These are phyloP conservation scores for Acanthamoeba royreba DNA, from an alignment of 208 protist species.

Conservation along the genomic window DNA sequence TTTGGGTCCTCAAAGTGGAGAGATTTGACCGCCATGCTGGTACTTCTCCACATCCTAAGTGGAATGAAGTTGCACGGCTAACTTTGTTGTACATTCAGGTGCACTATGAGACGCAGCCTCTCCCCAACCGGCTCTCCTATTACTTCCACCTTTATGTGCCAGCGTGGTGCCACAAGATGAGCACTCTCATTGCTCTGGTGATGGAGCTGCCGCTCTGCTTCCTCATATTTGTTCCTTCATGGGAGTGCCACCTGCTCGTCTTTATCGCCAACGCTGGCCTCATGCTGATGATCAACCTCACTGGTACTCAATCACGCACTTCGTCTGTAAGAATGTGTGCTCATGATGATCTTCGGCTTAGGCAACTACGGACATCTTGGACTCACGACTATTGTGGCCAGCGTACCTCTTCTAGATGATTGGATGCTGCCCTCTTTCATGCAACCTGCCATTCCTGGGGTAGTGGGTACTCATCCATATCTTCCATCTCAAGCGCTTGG, in stretches of 20 bases:
- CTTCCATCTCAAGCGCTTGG: neutral
- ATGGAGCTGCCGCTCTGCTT: conserved; percentile 5
- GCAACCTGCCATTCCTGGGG: neutral
- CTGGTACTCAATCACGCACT: neutral
- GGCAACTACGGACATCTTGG: neutral
- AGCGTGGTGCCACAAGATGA: neutral
- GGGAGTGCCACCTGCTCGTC: neutral
- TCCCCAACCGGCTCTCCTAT: neutral
- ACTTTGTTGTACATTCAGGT: neutral
- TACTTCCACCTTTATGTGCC: conserved; percentile 5
- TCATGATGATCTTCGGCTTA: neutral
- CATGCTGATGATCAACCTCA: conserved; percentile 4
- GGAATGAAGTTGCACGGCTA: neutral
- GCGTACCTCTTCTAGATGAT: conserved; percentile 11
- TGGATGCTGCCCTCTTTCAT: conserved; percentile 17
- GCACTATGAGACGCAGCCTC: conserved; percentile 33
- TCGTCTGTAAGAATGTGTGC: neutral
- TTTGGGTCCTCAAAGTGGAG: conserved; percentile 18
- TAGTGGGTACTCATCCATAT: neutral
- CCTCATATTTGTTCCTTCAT: neutral
- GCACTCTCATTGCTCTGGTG: neutral
- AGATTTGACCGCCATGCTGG: neutral
- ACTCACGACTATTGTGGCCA: neutral
- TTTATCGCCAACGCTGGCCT: neutral
- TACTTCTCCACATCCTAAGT: neutral